Conservation (phyloP, 257 asterid genomes). For the Penstemon newberryi region DNA sequence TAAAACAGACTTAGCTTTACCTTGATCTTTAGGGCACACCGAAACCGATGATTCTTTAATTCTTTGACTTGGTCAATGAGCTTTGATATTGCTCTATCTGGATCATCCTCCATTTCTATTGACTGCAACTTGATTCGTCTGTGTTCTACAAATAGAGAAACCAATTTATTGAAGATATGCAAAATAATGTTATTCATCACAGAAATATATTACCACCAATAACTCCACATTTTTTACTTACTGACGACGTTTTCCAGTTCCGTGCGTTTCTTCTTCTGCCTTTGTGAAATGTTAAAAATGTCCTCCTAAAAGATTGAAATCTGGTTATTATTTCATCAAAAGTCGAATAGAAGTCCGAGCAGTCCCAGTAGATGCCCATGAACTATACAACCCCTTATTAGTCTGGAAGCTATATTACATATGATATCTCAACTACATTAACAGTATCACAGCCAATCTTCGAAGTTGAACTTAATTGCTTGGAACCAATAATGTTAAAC, state of each 20-base stretch:
- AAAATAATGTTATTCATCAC: slow-evolving; percentile 2
- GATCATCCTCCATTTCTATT: slow-evolving; percentile 64
- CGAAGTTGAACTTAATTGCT: background rate
- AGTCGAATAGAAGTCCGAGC: background rate
- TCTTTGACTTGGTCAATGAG: slow-evolving; percentile 52
- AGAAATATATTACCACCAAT: slow-evolving; percentile 21
- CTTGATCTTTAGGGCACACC: slow-evolving; percentile 59
- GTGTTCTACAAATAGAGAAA: slow-evolving; percentile 46
- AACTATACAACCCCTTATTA: background rate
- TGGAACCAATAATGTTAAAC: no score
- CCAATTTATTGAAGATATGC: slow-evolving; percentile 6
- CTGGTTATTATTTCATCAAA: slow-evolving; percentile 23
- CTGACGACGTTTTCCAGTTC: slow-evolving; percentile 59
- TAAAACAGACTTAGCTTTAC: slow-evolving; percentile 35
- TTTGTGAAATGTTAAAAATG: slow-evolving; percentile 39
- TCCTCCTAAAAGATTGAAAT: slow-evolving; percentile 57
- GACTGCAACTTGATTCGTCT: slow-evolving; percentile 49
- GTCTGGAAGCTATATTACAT: background rate
- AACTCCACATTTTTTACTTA: slow-evolving; percentile 46
- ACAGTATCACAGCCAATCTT: background rate
- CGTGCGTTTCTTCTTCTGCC: slow-evolving; percentile 49
- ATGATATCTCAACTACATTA: background rate
- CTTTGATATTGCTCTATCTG: slow-evolving; percentile 51
- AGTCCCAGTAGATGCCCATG: background rate
- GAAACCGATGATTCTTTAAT: slow-evolving; percentile 59